These are phyloP conservation scores for Cordyceps militaris DNA, from an alignment of 2,329 filamentous ascomycete genomes.

Conservation along the genomic window DNA sequence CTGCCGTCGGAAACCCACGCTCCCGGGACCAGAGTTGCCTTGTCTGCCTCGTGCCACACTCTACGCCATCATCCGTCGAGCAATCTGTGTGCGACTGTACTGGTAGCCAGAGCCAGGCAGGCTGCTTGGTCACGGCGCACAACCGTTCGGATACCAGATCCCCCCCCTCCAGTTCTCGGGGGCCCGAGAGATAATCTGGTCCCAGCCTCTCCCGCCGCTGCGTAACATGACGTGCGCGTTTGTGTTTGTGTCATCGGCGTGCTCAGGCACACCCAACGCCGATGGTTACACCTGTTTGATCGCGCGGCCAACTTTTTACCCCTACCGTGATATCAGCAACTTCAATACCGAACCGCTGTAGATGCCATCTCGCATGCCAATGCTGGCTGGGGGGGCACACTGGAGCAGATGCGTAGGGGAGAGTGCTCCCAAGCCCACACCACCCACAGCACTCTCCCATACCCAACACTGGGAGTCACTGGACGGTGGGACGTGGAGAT, in stretches of 20 bases:
- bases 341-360: background rate
- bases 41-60: background rate
- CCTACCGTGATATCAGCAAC: background rate
- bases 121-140: background rate
- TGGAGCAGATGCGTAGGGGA: background rate
- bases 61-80: background rate
- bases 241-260: background rate
- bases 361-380: background rate
- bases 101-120: background rate
- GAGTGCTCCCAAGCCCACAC: background rate
- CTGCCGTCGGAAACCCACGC: constrained; percentile 6
- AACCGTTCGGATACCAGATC: background rate
- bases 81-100: background rate
- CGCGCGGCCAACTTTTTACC: background rate
- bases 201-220: background rate
- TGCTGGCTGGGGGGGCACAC: background rate
- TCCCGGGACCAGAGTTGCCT: background rate
- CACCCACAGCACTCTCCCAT: background rate
- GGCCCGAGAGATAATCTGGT: background rate
- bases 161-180: background rate
- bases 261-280: background rate
- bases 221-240: background rate
- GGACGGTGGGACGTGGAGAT: too few relatives aligned
- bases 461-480: too few relatives aligned
- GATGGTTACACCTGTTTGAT: background rate